phyloP scores from a whole-genome alignment of 306 rosid species.

The Mimosa bimucronata region DNA sequence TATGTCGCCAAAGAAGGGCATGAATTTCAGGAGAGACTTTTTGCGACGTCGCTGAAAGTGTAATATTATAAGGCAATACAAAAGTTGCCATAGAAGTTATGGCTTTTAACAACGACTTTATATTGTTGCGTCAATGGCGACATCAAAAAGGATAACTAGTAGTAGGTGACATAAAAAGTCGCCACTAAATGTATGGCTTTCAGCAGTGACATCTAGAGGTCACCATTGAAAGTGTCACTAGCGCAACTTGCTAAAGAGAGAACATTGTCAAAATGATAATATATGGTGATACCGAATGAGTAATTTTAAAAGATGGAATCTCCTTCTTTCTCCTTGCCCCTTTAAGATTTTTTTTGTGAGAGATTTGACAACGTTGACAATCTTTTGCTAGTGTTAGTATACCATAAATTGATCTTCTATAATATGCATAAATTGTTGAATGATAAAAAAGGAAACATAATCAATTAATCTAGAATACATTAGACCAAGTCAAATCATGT shows the following conservation, averaged over 20 bases:
- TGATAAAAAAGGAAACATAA: conserved; percentile 11
- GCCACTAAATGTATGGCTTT: too few species aligned
- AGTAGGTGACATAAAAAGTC: too few species aligned
- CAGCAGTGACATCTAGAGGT: too few species aligned
- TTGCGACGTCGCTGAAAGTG: too few species aligned
- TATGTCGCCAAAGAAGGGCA: too few species aligned
- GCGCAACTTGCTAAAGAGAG: conserved; percentile 72
- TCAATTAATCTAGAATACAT: conserved; percentile 28
- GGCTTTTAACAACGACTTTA: too few species aligned
- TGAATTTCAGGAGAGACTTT: too few species aligned
- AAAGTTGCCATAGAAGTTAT: too few species aligned
- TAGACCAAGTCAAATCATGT: conserved; percentile 25
- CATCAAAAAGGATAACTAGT: too few species aligned
- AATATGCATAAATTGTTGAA: conserved; percentile 36
- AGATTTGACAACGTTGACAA: conserved; percentile 69
- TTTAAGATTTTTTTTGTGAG: conserved; percentile 80
- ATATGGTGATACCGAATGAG: conserved; percentile 62
- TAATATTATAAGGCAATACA: too few species aligned
- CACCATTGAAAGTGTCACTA: too few species aligned
- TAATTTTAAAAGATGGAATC: conserved; percentile 84
- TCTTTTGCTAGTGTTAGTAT: conserved; percentile 79
- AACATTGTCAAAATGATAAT: conserved; percentile 69
- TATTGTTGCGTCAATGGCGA: too few species aligned
- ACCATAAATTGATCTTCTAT: conserved; percentile 92
- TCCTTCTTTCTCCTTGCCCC: conserved; percentile 90